Evolutionary conservation across 306 rosid species (phyloP).

Genomic region (Argentina anserina): DNA sequence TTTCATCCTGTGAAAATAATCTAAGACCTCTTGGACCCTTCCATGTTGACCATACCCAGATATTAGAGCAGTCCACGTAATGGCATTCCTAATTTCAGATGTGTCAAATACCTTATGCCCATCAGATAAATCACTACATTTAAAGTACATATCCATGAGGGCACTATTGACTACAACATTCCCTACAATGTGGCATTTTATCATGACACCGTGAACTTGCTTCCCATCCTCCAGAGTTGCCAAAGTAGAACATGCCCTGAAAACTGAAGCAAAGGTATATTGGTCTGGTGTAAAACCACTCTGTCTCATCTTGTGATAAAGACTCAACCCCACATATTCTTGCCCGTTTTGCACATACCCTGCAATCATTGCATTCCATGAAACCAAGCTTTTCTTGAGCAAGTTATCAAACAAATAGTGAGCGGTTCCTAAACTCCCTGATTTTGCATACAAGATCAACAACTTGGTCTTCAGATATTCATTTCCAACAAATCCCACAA

Average conservation of each 20-base stretch:
- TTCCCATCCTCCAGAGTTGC: constrained; percentile 67
- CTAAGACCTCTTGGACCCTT: constrained; percentile 55
- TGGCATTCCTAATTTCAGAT: constrained; percentile 54
- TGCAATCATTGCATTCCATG: constrained; percentile 70
- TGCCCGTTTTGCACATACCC: constrained; percentile 58
- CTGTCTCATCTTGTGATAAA: constrained; percentile 58
- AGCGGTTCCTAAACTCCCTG: constrained; percentile 57
- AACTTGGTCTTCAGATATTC: constrained; percentile 57
- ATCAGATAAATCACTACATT: constrained; percentile 56
- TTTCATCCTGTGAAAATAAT: constrained; percentile 51
- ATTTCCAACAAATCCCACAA: constrained; percentile 50
- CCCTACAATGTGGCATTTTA: constrained; percentile 52
- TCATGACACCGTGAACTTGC: constrained; percentile 58
- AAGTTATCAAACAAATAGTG: constrained; percentile 39
- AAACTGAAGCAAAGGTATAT: constrained; percentile 69
- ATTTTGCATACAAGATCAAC: constrained; percentile 59
- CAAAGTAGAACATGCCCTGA: constrained; percentile 66
- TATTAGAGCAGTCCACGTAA: constrained; percentile 72
- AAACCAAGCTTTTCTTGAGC: constrained; percentile 43
- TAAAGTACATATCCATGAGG: constrained; percentile 74
- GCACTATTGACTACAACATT: constrained; percentile 63
- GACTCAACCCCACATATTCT: constrained; percentile 50
- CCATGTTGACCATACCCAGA: constrained; percentile 80
- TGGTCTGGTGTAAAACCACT: constrained; percentile 67
- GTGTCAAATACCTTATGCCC: constrained; percentile 50